Percentiles rank a stretch among this genome's conserved stretches.
phyloP scores from a whole-genome alignment of 768 basidiomycete species.

The Pisolithus microcarpus region DNA sequence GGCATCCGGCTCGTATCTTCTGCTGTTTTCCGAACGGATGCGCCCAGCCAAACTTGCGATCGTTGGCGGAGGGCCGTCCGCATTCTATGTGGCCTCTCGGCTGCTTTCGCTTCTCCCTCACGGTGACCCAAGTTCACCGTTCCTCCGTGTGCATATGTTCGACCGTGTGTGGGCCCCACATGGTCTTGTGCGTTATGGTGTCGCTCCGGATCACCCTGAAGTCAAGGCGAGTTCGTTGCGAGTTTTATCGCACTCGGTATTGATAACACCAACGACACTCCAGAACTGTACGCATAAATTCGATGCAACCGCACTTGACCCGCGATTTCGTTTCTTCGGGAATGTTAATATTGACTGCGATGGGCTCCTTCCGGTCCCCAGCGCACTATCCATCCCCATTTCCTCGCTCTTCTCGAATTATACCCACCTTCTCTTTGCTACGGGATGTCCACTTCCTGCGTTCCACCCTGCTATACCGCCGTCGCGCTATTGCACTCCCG shows the following conservation, averaged over 20 bases:
- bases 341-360: conserved; percentile 61
- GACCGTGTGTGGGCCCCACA: conserved; percentile 93
- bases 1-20: too few species aligned
- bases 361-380: conserved; percentile 34
- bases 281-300: conserved; percentile 98
- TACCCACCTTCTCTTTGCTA: conserved; percentile 79
- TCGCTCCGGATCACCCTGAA: conserved; percentile 97
- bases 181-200: conserved; percentile 91
- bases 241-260: background rate
- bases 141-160: conserved; percentile 72
- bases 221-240: conserved; percentile 58
- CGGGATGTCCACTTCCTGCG: conserved; percentile 69
- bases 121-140: conserved; percentile 22
- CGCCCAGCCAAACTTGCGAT: conserved; percentile 72
- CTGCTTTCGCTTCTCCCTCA: conserved; percentile 59
- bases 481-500: conserved; percentile 52
- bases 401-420: conserved; percentile 61
- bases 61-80: conserved; percentile 93
- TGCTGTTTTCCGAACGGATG: background rate
- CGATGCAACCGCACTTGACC: conserved; percentile 69
- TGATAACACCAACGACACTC: conserved; percentile 6
- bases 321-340: conserved; percentile 84
- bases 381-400: conserved; percentile 54
- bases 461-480: conserved; percentile 48
- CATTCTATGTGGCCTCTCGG: conserved; percentile 87